These are phyloP conservation scores for Phaseolus lunatus DNA, from an alignment of 306 rosid species.

Conservation along the genomic window DNA sequence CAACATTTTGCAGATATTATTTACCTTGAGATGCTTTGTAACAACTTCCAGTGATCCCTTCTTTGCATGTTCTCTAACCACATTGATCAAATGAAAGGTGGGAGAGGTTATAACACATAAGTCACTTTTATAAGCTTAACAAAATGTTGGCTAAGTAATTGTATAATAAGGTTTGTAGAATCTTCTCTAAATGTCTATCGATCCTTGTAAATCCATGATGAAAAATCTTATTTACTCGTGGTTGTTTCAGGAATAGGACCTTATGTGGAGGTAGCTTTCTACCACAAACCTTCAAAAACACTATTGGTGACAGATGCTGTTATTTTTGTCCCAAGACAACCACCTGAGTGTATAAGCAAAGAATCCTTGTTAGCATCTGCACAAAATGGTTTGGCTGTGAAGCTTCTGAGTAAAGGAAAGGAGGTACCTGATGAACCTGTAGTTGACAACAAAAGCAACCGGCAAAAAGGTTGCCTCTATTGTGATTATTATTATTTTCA, in stretches of 20 bases:
- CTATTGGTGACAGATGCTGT: slow-evolving; percentile 93
- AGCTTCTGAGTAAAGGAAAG: slow-evolving; percentile 86
- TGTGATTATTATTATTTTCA: neutral
- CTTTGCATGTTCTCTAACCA: neutral
- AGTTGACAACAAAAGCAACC: slow-evolving; percentile 72
- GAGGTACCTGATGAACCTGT: slow-evolving; percentile 84
- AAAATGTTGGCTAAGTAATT: neutral
- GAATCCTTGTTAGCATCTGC: slow-evolving; percentile 94
- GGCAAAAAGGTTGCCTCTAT: slow-evolving; percentile 72
- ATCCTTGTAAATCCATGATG: neutral
- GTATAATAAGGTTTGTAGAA: neutral
- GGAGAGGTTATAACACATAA: neutral
- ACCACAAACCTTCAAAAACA: slow-evolving; percentile 86
- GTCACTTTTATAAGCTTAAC: neutral
- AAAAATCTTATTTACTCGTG: slow-evolving; percentile 49
- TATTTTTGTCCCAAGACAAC: slow-evolving; percentile 87
- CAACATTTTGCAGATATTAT: neutral
- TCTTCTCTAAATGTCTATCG: neutral
- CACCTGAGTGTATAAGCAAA: slow-evolving; percentile 88
- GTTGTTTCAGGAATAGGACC: slow-evolving; percentile 85
- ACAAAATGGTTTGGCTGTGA: slow-evolving; percentile 90
- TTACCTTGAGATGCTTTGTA: neutral
- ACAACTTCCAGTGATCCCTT: neutral
- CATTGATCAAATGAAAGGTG: neutral
- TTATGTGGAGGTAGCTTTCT: slow-evolving; percentile 95